phyloP scores from a whole-genome alignment of 441 rosid species.

The Aleurites moluccanus region DNA sequence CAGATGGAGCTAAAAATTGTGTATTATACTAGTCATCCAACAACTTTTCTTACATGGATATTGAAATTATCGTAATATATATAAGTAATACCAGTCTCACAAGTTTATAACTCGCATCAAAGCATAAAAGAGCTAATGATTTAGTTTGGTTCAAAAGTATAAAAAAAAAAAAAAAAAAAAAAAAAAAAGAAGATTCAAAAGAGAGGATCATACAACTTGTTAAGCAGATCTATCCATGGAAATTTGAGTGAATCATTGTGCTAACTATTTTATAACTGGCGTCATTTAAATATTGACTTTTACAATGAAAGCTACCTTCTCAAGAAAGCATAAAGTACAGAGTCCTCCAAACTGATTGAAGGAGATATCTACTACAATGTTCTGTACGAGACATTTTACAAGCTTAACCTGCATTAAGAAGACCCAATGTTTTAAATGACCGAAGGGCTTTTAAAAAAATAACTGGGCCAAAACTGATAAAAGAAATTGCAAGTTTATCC shows the following conservation, averaged over 20 bases:
- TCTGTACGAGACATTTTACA: conserved; percentile 83
- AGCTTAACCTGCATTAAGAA: conserved; percentile 77
- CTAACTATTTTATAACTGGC: background rate
- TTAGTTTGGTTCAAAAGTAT: background rate
- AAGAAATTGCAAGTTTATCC: no score
- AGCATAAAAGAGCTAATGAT: background rate
- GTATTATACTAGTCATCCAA: background rate
- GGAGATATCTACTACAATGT: conserved; percentile 88
- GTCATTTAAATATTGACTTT: background rate
- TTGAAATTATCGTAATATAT: background rate
- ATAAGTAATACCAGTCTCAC: background rate
- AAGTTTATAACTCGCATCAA: background rate
- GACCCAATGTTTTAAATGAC: background rate
- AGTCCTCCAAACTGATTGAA: conserved; percentile 93
- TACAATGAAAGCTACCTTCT: conserved; percentile 49
- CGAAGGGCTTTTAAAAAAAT: background rate
- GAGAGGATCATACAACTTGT: no score
- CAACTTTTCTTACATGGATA: background rate
- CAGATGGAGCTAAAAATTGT: background rate
- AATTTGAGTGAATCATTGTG: background rate
- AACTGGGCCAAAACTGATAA: background rate
- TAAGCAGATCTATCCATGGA: background rate
- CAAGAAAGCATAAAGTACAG: conserved; percentile 85
- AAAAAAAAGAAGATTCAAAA: no score
- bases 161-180: background rate